Base-by-base conservation (phyloP, 1,139 yeast species). In the Casaregolazyma suthepensis region DNA sequence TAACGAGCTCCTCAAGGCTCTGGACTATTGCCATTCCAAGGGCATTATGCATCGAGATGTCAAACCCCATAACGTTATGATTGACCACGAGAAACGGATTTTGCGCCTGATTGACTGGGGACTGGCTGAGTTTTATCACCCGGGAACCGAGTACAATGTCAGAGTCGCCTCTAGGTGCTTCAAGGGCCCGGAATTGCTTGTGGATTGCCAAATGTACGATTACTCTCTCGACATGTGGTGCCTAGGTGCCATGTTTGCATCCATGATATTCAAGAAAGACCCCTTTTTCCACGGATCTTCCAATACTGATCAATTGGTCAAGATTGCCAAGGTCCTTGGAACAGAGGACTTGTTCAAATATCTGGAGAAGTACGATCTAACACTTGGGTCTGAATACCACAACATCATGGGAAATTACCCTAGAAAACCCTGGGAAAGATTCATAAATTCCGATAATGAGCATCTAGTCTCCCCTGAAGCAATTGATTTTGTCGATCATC, bases 1-100 rank as follows among this genome's bases (percentile, higher is more conserved):
- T 81, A 83, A 78, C 62, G 96, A 93, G 72, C 77, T 94, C 59
- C 77, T 94, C 63, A 84, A 81, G 63, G 99, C 99, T 0, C 77
- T 94, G 58, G 97, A 94, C 71, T 94, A 81, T 69, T 87, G 94
- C 48, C 99, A 94, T 71, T 88, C 96, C 5, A 89, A 88, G 89
- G 99, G 99, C 44, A 91, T 94, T 59, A 94, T 94, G 88, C 99
- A 94, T 71, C 78, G 99, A 68, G 99, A 94, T 71, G 99, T 94
- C 58, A 94, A 94, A 71, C 99, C 99, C 29, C 98, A 94, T 68
- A 94, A 94, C 67, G 94, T 94, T 48, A 93, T 94, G 97, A 94
- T 94, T 66, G 99, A 94, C 69, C 98, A 93, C 61, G 81, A 81
- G 53, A 77, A 77, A 61, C 80, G 81, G 63, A 75, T 64, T 57